Evolutionary conservation across 441 rosid genomes (phyloP), one percentile per base, ranked within the genome.

Genomic region (Erodium texanum): DNA sequence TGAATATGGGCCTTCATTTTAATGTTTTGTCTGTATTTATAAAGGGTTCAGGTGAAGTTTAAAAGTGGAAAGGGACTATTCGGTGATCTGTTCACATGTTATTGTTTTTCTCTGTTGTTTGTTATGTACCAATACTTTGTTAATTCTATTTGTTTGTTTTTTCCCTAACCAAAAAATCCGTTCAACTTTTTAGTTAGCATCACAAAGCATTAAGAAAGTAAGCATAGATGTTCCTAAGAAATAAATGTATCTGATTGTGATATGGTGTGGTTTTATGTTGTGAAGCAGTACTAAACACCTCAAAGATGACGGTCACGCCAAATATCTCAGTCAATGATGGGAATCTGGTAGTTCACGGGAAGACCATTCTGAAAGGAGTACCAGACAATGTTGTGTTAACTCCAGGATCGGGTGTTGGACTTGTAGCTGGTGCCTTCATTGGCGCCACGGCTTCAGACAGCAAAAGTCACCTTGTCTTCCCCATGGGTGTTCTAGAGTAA

Each of bases 381-480:
- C 92, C 97, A 0, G 90, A 85, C 64, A 93, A 88, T 80, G 80
- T 93, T 24, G 70, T 87, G 18, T 73, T 93, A 66, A 93, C 93
- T 59, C 90, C 95, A 0, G 92, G 85, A 0, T 74, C 95, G 0
- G 88, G 92, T 45, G 76, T 72, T 18, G 97, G 90, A 14, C 89
- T 78, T 14, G 81, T 77, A 43, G 75, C 87, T 22, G 96, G 99
- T 41, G 82, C 95, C 27, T 93, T 89, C 74, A 83, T 91, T 14
- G 99, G 99, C 64, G 99, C 96, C 32, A 77, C 95, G 0, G 86
- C 95, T 69, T 76, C 92, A n/a, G 65, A 89, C 63, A 85, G 83
- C 88, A 88, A 89, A 78, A 84, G 95, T 77, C 95, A 88, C 24
- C 97, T 91, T 83, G 95, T 93, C 38, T 93, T 93, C 45, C 96